Evolutionary conservation across 768 basidiomycete species (phyloP), one percentile per base, ranked within the genome.

Genomic region (Chalciporus sphaerocephalus): DNA sequence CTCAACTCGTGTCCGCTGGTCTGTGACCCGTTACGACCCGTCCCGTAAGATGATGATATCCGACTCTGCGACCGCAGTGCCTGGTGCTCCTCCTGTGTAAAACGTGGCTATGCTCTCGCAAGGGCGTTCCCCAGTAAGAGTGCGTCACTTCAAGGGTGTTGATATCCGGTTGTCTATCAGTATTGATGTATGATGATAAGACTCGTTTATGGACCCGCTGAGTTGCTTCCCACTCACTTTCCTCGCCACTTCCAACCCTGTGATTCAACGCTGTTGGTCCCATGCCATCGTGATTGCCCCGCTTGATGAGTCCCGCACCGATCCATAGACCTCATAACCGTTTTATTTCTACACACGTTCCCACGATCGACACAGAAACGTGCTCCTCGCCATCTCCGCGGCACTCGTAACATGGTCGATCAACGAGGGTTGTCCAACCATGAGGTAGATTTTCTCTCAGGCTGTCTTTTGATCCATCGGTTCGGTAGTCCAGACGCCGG

Each of bases 331-430:
- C 28, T 30, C 28, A 30, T 30, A 30, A 30, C 28, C 30, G 30
- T 32, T 6, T 32, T n/a, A 32, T 32, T 32, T 32, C 11, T 28
- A 10, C n/a, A 33, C 8, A 7, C 18, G 6, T 36, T 49, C 48
- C 24, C 48, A 50, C 39, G 28, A 25, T 34, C 30, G n/a, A 8
- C 13, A 8, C 17, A 9, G 20, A 27, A 15, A 27, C 35, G 3
- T 18, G n/a, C 28, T 13, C 22, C 30, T 34, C 24, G 27, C 30
- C 35, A 51, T 38, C 43, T 46, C 50, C 50, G 51, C 44, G 50
- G 44, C 51, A 22, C 42, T 41, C 20, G 40, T 32, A n/a, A 32
- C 13, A 32, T 7, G 30, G 30, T 42, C 30, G 40, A 35, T 42
- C 44, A 24, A 23, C 33, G 34, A 32, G 35, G 15, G 30, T n/a